Evolutionary conservation across 2,329 filamentous ascomycete species (phyloP), one percentile per base, ranked within the genome.

Genomic region (Aspergillus texensis): DNA sequence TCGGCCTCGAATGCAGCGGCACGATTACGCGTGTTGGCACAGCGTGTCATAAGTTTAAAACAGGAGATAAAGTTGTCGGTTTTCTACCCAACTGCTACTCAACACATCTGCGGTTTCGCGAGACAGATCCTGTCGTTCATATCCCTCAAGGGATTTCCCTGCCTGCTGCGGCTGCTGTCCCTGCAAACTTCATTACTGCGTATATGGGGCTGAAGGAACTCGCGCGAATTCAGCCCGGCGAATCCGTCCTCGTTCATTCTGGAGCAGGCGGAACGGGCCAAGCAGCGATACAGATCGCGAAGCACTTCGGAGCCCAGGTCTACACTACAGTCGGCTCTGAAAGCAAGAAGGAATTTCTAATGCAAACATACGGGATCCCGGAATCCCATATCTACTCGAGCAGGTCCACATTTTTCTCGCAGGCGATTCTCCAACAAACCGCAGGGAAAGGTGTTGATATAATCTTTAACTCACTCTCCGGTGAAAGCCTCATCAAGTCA

Each of bases 191-290:
- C 28, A 52, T 52, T 52, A 52, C 48, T 6, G 48, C 48, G 2
- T 52, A 52, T 32, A 32, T 52, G 14, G 48, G 48, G 1, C 16
- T 52, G 19, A 52, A 52, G 16, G 48, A 52, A 11, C 48, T 52
- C n/a, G 48, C 48, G 9, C 48, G 48, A 21, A 52, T 52, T 14
- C 48, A 52, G 10, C 28, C 48, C 9, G 67, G 63, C 9, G 70
- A 74, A 55, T 59, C 60, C 3, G 53, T 73, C 30, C 61, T 74
- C 2, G 70, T 74, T 14, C 72, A 74, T 34, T 68, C 71, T 16
- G 71, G 65, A 34, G 70, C 72, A 8, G 71, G 71, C 48, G 71
- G 70, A 62, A 67, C 72, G 9, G 72, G 72, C n/a, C 72, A 74
- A 57, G 67, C 71, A 9, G 71, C 70, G 1, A 72, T 74, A 30